These are phyloP conservation scores for Agaricales sp. DNA, from an alignment of 1,284 basidiomycete species.

Conservation along the genomic window DNA sequence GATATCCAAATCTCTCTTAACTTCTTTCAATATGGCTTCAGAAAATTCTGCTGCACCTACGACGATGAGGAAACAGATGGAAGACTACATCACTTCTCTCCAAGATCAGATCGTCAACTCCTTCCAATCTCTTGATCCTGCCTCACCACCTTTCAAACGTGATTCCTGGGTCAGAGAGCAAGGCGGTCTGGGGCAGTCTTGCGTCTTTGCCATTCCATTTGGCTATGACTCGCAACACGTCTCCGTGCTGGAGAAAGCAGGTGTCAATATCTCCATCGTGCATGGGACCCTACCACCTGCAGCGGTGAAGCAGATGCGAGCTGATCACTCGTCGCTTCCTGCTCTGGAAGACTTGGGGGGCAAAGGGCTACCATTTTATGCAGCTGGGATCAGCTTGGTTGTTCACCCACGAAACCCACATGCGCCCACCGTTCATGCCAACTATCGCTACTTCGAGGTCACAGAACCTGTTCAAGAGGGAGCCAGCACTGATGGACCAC, in stretches of 20 bases:
- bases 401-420: constrained; percentile 92
- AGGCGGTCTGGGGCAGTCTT: constrained; percentile 84
- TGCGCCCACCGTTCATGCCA: constrained; percentile 89
- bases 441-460: constrained; percentile 97
- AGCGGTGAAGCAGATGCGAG: constrained; percentile 90
- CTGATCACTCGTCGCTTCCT: constrained; percentile 76
- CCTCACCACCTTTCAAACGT: constrained; percentile 67
- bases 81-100: constrained; percentile 69
- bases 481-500: constrained; percentile 17
- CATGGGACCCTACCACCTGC: constrained; percentile 82
- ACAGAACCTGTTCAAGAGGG: constrained; percentile 36
- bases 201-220: constrained; percentile 68
- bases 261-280: constrained; percentile 92
- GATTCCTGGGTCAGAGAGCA: constrained; percentile 82
- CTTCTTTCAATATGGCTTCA: too few relatives aligned
- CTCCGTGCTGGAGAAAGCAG: constrained; percentile 87
- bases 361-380: constrained; percentile 81
- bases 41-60: constrained; percentile 15
- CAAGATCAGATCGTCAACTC: constrained; percentile 78
- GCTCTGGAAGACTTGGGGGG: constrained; percentile 35
- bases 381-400: constrained; percentile 85
- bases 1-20: too few relatives aligned
- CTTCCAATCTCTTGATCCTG: constrained; percentile 74
- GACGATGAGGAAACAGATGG: constrained; percentile 76
- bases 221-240: constrained; percentile 18